Base-by-base conservation (phyloP, 192 early-diverging fungal genomes). In the Umbelopsis ramanniana region DNA sequence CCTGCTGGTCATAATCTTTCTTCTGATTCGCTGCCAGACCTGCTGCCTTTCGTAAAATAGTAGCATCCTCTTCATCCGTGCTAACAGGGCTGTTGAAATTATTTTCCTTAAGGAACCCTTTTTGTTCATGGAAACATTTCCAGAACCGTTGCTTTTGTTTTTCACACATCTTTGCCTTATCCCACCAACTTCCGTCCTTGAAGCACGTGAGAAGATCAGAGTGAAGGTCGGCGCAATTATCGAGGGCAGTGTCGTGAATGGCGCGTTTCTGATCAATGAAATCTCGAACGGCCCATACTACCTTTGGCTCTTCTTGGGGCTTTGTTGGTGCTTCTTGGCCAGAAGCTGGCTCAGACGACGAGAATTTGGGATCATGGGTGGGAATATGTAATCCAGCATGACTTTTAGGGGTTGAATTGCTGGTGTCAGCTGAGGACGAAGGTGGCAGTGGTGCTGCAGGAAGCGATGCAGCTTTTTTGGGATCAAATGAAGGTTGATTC, bases 131-230 rank as follows among this genome's bases (percentile, higher is more conserved):
- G 35, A 67, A 81, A 46, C 79, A 81, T 23, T 71, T 67, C 79
- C 79, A 81, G 46, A 81, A 81, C 4, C 38, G 48, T 33, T 74
- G 75, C 29, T 77, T 76, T 69, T 81, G 79, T 6, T 69, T 71
- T 48, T 81, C 75, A 35, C 79, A 81, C 79, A 81, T 76, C 40
- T 68, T 76, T 3, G 76, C 79, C 55, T 77, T 81, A 38, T 81
- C 79, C 76, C 75, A 77, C 75, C 75, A 81, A 38, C 79, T 81
- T 33, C 79, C 79, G 33, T 74, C 38, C 29, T 77, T 55, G 46
- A 81, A 81, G 43, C 79, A 81, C 11, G 57, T 54, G n/a, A 77
- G 29, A 3, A 81, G 43, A 7, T 77, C 73, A 10, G 55, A 69
- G 22, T 81, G 75, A 10, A 81, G 46, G 29, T 81, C 79, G 6